These are phyloP conservation scores for Castanea crenata DNA, from an alignment of 306 rosid species.

Conservation along the genomic window DNA sequence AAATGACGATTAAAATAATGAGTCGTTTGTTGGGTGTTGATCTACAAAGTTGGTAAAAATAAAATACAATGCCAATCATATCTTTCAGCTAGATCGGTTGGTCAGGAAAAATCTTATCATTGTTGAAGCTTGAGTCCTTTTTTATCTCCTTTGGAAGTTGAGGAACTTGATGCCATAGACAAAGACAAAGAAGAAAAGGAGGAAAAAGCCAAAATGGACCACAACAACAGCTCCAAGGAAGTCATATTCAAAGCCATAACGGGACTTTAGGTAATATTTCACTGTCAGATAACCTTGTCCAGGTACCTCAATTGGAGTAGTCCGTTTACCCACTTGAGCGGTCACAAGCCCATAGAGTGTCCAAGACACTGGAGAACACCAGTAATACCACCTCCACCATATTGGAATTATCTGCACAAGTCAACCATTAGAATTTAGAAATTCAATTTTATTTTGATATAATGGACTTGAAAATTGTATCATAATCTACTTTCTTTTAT, in stretches of 20 bases:
- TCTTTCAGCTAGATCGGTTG: neutral
- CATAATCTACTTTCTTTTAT: too few species aligned
- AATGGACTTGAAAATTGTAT: neutral
- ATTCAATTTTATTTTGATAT: neutral
- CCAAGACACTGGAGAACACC: conserved; percentile 54
- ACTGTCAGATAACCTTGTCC: conserved; percentile 27
- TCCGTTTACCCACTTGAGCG: conserved; percentile 49
- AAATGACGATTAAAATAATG: neutral
- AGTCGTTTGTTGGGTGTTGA: too few species aligned
- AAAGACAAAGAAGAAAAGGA: conserved; percentile 41
- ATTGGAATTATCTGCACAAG: conserved; percentile 50
- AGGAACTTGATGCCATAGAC: conserved; percentile 44
- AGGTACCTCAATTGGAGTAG: conserved; percentile 29
- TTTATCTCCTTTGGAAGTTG: conserved; percentile 49
- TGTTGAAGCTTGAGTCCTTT: neutral
- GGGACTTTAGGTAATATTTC: conserved; percentile 24
- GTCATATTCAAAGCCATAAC: conserved; percentile 36
- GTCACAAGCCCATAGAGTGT: conserved; percentile 47
- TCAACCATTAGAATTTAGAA: neutral
- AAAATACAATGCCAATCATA: neutral
- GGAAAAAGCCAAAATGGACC: conserved; percentile 38
- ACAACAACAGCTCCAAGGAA: conserved; percentile 44
- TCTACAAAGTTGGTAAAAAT: neutral
- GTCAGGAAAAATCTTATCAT: neutral
- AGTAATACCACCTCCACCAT: conserved; percentile 63